phyloP scores from a whole-genome alignment of 768 basidiomycete species.

The Aureoboletus auriporus region DNA sequence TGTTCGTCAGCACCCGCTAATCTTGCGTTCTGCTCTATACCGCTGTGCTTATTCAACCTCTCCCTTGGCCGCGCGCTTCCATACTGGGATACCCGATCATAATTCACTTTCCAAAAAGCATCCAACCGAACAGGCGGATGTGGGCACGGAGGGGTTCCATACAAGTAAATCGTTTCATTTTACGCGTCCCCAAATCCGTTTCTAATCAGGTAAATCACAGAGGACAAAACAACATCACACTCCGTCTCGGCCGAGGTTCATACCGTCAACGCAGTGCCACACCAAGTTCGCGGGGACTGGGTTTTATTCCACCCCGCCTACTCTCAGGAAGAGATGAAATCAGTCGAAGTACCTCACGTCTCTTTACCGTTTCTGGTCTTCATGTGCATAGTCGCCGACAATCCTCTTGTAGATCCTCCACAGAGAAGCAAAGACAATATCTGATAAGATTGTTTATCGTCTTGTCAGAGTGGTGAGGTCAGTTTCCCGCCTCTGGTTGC shows the following conservation, averaged over 20 bases:
- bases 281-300: constrained; percentile 72
- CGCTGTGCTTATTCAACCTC: constrained; percentile 1
- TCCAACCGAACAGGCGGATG: constrained; percentile 17
- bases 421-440: constrained; percentile 54
- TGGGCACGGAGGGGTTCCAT: constrained; percentile 36
- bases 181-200: not conserved
- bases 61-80: constrained; percentile 16
- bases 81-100: constrained; percentile 21
- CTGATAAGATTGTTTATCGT: constrained; percentile 69
- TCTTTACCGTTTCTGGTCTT: not conserved
- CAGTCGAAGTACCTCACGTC: constrained; percentile 53
- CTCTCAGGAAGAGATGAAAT: constrained; percentile 62
- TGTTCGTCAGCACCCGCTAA: constrained; percentile 5
- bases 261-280: constrained; percentile 52
- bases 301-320: constrained; percentile 94
- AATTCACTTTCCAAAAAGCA: constrained; percentile 22
- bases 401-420: constrained; percentile 57
- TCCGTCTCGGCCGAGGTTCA: constrained; percentile 26
- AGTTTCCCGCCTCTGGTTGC: constrained; percentile 5
- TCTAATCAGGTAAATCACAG: constrained; percentile 10
- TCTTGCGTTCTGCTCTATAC: constrained; percentile 10
- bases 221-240: constrained; percentile 21
- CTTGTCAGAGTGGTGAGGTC: constrained; percentile 58
- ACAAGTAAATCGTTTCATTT: constrained; percentile 18
- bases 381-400: constrained; percentile 1